Evolutionary conservation across 306 rosid species (phyloP).

Genomic region (Aeschynomene evenia): DNA sequence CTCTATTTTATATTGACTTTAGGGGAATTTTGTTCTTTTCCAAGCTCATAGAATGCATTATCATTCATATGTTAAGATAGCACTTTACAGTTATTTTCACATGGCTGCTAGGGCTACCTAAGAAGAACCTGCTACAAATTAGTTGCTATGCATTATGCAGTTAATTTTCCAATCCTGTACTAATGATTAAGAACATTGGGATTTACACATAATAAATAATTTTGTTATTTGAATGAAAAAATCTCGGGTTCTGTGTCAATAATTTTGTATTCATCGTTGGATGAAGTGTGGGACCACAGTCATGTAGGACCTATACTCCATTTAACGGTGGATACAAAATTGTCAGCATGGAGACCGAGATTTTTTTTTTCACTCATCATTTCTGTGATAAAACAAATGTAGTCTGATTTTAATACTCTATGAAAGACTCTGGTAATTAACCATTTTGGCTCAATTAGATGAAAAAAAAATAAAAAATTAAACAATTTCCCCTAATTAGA

Average conservation of each 20-base stretch:
- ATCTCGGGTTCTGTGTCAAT: no score
- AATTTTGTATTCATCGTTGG: no score
- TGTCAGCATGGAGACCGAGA: no score
- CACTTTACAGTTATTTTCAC: not conserved
- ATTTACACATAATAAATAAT: no score
- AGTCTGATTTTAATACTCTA: not conserved
- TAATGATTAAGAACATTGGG: conserved; percentile 1
- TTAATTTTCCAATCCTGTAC: not conserved
- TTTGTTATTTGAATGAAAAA: no score
- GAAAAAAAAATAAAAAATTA: not conserved
- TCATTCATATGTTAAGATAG: not conserved
- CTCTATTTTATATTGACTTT: not conserved
- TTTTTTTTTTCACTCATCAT: no score
- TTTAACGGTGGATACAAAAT: no score
- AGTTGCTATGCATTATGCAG: not conserved
- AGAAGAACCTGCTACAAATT: not conserved
- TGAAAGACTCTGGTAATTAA: not conserved
- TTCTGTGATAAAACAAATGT: not conserved
- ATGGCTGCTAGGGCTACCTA: not conserved
- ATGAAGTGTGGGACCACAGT: no score
- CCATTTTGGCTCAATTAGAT: not conserved
- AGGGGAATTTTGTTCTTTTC: not conserved
- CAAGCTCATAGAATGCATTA: not conserved
- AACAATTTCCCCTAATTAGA: not conserved
- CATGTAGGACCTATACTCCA: no score